These are phyloP conservation scores for Pascua sp. DNA, from an alignment of 1,284 basidiomycete genomes.

Conservation along the genomic window DNA sequence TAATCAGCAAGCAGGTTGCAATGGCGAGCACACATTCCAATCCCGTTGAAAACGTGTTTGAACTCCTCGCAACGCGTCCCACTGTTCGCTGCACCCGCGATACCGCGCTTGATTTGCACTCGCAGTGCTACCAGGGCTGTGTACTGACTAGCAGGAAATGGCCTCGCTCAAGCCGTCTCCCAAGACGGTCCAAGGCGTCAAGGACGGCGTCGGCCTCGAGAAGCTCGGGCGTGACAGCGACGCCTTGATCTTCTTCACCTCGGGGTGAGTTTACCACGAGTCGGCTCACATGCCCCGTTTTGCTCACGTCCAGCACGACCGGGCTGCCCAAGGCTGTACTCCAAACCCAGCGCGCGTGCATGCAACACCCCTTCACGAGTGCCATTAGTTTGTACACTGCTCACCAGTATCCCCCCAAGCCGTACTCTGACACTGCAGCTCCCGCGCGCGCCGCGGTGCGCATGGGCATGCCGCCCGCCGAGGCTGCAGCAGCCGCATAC, in stretches of 20 bases:
- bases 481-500: background rate
- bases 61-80: too few relatives aligned
- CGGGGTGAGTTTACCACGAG: conserved; percentile 8
- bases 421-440: conserved; percentile 28
- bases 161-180: background rate
- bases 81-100: too few relatives aligned
- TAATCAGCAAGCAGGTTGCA: background rate
- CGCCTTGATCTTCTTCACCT: conserved; percentile 42
- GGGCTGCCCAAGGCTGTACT: conserved; percentile 17
- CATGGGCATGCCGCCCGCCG: conserved; percentile 21
- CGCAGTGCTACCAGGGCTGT: too few relatives aligned
- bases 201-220: conserved; percentile 5
- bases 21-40: too few relatives aligned
- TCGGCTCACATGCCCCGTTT: conserved; percentile 36
- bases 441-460: conserved; percentile 34
- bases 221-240: conserved; percentile 30
- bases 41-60: too few relatives aligned
- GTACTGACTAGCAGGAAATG: too few relatives aligned
- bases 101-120: too few relatives aligned
- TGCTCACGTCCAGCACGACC: conserved; percentile 29
- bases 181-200: conserved; percentile 12
- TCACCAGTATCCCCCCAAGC: conserved; percentile 36
- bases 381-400: conserved; percentile 3
- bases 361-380: conserved; percentile 11
- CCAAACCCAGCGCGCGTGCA: conserved; percentile 14